Conservation (phyloP, 768 basidiomycete genomes). For the Naganishia vishniacii region DNA sequence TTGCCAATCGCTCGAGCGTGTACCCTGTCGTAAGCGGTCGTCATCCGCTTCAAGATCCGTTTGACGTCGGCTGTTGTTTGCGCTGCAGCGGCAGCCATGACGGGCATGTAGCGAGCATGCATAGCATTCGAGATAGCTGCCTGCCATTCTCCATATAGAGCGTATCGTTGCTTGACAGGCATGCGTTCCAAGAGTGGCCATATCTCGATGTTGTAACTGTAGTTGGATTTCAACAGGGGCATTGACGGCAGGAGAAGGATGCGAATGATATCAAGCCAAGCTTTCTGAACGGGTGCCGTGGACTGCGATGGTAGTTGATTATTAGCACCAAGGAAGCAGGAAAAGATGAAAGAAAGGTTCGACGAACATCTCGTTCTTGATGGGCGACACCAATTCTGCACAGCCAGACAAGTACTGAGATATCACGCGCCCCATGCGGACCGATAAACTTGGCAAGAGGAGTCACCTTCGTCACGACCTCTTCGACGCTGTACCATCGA, state of each 20-base stretch:
- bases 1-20: slow-evolving; percentile 85
- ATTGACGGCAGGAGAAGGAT: slow-evolving; percentile 78
- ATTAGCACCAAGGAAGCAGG: no score
- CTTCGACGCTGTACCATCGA: slow-evolving; percentile 60
- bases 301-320: slow-evolving; percentile 30
- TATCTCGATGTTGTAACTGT: slow-evolving; percentile 81
- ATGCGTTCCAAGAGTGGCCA: slow-evolving; percentile 83
- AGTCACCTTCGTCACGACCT: slow-evolving; percentile 68
- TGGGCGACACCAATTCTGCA: slow-evolving; percentile 64
- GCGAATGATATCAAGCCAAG: slow-evolving; percentile 76
- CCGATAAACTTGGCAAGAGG: slow-evolving; percentile 75
- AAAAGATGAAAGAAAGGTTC: no score
- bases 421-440: slow-evolving; percentile 71
- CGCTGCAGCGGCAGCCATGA: slow-evolving; percentile 49
- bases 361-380: slow-evolving; percentile 26
- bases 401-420: slow-evolving; percentile 70
- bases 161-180: slow-evolving; percentile 75
- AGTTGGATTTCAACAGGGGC: slow-evolving; percentile 75
- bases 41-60: slow-evolving; percentile 77
- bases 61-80: slow-evolving; percentile 85
- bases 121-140: slow-evolving; percentile 61
- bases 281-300: slow-evolving; percentile 35
- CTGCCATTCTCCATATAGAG: slow-evolving; percentile 94
- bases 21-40: slow-evolving; percentile 49
- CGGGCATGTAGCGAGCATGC: slow-evolving; percentile 51